phyloP scores from a whole-genome alignment of 306 rosid species.

The Cyamopsis tetragonoloba region DNA sequence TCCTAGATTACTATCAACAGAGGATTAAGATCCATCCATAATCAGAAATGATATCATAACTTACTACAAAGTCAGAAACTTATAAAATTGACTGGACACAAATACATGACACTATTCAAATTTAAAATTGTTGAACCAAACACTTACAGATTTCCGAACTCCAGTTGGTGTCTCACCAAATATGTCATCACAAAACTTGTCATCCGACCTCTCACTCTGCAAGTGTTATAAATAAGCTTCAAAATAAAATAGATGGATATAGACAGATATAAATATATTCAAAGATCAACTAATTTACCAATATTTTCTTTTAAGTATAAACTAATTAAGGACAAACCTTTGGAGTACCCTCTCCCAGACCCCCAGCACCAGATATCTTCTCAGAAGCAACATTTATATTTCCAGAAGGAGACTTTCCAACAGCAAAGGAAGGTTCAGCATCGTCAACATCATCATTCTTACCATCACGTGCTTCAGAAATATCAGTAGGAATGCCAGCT shows the following conservation, averaged over 20 bases:
- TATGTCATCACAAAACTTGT: constrained; percentile 79
- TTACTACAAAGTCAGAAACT: neutral
- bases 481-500: constrained; percentile 32
- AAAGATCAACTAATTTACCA: neutral
- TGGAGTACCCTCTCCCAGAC: constrained; percentile 90
- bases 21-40: neutral
- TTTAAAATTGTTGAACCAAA: neutral
- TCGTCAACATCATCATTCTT: constrained; percentile 39
- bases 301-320: neutral
- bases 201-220: constrained; percentile 89
- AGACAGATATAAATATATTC: neutral
- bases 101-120: neutral
- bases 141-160: constrained; percentile 68
- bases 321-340: constrained; percentile 48
- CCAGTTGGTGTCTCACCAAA: constrained; percentile 99
- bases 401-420: constrained; percentile 64
- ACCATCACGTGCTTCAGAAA: constrained; percentile 41
- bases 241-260: constrained; percentile 20
- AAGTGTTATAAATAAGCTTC: constrained; percentile 19
- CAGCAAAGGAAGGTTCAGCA: constrained; percentile 52
- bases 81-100: neutral
- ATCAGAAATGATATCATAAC: neutral
- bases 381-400: constrained; percentile 51
- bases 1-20: neutral
- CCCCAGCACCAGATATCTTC: constrained; percentile 41